Evolutionary conservation across 768 basidiomycete species (phyloP), one percentile per base, ranked within the genome.

Genomic region (Mycena galopus): DNA sequence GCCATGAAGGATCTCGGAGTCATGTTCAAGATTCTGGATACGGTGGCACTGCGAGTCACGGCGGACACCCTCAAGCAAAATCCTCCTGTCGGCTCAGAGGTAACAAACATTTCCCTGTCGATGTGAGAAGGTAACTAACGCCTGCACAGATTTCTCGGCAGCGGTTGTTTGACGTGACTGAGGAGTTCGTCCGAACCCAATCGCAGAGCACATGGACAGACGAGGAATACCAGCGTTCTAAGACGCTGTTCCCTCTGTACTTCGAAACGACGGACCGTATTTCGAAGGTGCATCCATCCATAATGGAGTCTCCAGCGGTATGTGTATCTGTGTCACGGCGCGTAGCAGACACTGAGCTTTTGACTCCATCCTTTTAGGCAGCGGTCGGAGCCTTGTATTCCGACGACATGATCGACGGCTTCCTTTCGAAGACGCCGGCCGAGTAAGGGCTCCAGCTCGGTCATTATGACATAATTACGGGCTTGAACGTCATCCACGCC

Each of bases 241-340:
- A 69, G 59, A n/a, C 42, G n/a, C 33, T 69, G 42, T 69, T 69
- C 67, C 67, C 67, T 1, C 39, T 60, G 47, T 69, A 69, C 59
- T 69, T 69, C 29, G 67, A 69, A 44, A 62, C 59, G 42, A 69
- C 67, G 25, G 67, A 69, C 8, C 67, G 67, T 51, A 69, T 69
- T 30, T 23, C 59, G 21, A 69, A 69, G 59, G 67, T 69, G 29
- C 67, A 69, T 39, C 59, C 67, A 33, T 60, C 67, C 11, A 39
- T 69, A 16, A 69, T 69, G 67, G 67, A 69, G 59, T 69, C 67
- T 32, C 67, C 67, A 5, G 67, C 67, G 32, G 67, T 69, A 69
- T 53, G 67, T 69, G 47, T 30, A 29, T 50, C 0, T 50, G 4
- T 10, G n/a, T 69, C 32, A 17, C 23, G 3, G 32, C 35, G 30